Conservation (phyloP, 2,329 filamentous ascomycete species). For the Fusarium concolor region DNA sequence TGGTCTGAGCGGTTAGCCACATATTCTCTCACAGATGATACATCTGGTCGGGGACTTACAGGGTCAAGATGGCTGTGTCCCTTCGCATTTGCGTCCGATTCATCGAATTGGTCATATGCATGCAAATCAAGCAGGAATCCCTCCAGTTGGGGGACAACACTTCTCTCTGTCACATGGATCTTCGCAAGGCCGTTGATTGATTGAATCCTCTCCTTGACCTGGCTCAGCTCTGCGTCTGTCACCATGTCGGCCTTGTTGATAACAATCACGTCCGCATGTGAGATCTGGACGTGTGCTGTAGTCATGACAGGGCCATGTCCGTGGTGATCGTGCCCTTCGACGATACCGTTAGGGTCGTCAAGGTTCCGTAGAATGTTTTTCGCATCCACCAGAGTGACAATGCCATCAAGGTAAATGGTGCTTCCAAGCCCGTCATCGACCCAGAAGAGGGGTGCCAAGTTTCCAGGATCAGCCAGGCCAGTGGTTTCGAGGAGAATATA, state of each 20-base stretch:
- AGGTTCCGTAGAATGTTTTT: conserved; percentile 89
- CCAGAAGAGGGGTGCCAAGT: conserved; percentile 97
- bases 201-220: conserved; percentile 75
- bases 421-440: conserved; percentile 95
- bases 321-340: conserved; percentile 64
- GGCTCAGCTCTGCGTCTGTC: conserved; percentile 72
- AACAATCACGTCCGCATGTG: conserved; percentile 93
- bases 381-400: conserved; percentile 94
- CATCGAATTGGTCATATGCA: conserved; percentile 86
- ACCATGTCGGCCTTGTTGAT: conserved; percentile 96
- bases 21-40: not conserved
- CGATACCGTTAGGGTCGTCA: conserved; percentile 73
- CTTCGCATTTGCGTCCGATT: conserved; percentile 76
- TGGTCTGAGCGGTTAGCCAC: conserved; percentile 66
- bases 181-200: conserved; percentile 93
- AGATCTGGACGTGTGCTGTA: conserved; percentile 95
- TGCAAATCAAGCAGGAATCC: conserved; percentile 90
- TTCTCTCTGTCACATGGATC: conserved; percentile 83
- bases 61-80: conserved; percentile 93
- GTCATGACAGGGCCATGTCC: conserved; percentile 78
- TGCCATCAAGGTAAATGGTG: conserved; percentile 95
- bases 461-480: conserved; percentile 93
- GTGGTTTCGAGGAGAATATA: conserved; percentile 98
- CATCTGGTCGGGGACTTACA: conserved; percentile 59
- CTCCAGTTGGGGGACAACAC: conserved; percentile 83